Percentiles rank a stretch among this genome's conserved stretches.
Conservation (phyloP, 768 basidiomycete species). For the Multifurca ochricompacta region DNA sequence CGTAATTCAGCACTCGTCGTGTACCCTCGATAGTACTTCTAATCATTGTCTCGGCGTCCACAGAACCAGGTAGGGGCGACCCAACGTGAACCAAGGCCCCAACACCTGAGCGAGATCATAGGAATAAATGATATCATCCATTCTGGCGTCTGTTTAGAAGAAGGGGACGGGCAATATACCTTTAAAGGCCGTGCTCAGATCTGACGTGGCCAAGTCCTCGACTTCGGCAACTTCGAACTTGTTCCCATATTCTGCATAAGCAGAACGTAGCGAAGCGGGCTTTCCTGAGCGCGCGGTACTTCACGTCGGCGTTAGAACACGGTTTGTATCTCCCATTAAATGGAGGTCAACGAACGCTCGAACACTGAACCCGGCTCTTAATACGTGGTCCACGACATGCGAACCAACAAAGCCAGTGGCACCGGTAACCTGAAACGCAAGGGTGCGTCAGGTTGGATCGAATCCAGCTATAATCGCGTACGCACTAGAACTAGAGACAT, state of each 20-base stretch:
- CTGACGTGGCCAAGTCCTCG: background rate
- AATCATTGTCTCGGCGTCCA: background rate
- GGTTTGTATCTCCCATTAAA: too few relatives aligned
- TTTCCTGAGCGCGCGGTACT: background rate
- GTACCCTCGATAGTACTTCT: background rate
- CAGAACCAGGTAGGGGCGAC: too few relatives aligned
- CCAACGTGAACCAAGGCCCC: conserved; percentile 1
- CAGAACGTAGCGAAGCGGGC: background rate
- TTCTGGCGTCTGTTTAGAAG: background rate
- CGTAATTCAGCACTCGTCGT: background rate
- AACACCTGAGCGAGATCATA: background rate
- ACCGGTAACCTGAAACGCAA: too few relatives aligned
- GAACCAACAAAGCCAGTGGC: too few relatives aligned
- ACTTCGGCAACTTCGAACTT: conserved; percentile 1
- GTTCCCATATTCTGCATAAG: background rate
- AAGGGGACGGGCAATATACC: background rate
- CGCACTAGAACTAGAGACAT: too few relatives aligned
- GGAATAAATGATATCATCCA: background rate
- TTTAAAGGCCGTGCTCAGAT: background rate
- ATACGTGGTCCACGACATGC: too few relatives aligned
- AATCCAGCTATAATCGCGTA: too few relatives aligned
- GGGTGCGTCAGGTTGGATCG: too few relatives aligned
- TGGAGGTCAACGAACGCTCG: too few relatives aligned
- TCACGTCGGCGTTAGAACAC: background rate
- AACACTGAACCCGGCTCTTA: too few relatives aligned